Conservation (phyloP, 371 early-diverging fungal genomes). For the Mucor mucedo region DNA sequence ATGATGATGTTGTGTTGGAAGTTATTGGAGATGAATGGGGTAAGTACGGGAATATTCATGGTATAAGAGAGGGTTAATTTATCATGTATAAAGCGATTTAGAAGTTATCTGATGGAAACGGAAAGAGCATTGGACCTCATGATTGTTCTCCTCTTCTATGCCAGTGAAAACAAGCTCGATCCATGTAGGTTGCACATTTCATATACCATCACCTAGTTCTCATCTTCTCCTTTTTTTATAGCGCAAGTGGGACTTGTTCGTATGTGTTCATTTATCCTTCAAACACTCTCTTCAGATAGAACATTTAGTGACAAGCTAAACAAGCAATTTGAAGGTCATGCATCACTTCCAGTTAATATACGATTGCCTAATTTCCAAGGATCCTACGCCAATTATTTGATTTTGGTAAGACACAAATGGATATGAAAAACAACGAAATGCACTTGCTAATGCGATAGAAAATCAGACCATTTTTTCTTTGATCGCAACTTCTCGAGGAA, state of each 20-base stretch:
- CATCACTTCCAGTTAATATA: constrained; percentile 66
- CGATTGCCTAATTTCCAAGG: constrained; percentile 78
- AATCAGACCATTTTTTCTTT: constrained; percentile 72
- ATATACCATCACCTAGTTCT: no score
- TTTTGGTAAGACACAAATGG: constrained; percentile 52
- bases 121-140: constrained; percentile 72
- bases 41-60: constrained; percentile 19
- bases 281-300: constrained; percentile 82
- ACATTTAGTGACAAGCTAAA: constrained; percentile 82
- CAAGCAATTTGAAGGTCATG: constrained; percentile 73
- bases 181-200: constrained; percentile 45
- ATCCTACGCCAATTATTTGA: constrained; percentile 85
- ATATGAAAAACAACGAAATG: not conserved
- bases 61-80: not conserved
- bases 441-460: not conserved
- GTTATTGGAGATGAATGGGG: constrained; percentile 71
- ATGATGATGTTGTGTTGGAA: constrained; percentile 80
- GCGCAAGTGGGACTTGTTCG: constrained; percentile 80
- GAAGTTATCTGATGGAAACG: constrained; percentile 73
- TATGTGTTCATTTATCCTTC: constrained; percentile 82
- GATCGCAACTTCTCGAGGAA: constrained; percentile 75
- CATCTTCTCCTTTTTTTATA: constrained; percentile 15
- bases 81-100: constrained; percentile 56
- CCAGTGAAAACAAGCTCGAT: constrained; percentile 67
- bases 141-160: constrained; percentile 68